Evolutionary conservation across 371 early-diverging fungal species (phyloP).

Genomic region (Mortierella sp.): DNA sequence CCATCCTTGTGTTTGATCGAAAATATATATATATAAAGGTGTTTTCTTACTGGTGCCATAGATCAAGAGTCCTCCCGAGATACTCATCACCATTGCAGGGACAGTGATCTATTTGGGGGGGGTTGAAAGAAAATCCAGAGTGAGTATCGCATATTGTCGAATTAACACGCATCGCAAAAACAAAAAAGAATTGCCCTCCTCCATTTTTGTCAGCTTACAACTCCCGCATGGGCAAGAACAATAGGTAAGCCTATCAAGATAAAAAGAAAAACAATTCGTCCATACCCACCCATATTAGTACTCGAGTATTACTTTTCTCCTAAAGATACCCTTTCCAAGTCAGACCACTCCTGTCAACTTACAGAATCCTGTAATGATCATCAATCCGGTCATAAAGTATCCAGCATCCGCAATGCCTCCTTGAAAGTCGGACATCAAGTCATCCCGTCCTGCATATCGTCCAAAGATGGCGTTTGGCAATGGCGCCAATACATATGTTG

Average conservation of each 20-base stretch:
- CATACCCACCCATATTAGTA: neutral
- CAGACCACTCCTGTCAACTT: constrained; percentile 37
- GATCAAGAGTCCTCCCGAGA: constrained; percentile 86
- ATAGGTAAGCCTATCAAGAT: constrained; percentile 59
- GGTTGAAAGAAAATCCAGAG: no score
- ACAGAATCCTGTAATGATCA: constrained; percentile 92
- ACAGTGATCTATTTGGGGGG: constrained; percentile 74
- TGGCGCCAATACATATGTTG: constrained; percentile 89
- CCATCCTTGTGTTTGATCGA: no score
- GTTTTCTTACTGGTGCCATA: constrained; percentile 78
- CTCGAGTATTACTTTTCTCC: neutral
- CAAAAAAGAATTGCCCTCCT: no score
- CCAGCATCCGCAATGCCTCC: constrained; percentile 87
- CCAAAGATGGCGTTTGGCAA: constrained; percentile 89
- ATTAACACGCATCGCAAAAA: no score
- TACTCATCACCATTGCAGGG: constrained; percentile 89
- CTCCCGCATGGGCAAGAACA: constrained; percentile 78
- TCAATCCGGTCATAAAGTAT: constrained; percentile 91
- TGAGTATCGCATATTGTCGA: no score
- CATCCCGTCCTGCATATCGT: constrained; percentile 77
- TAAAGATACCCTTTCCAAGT: neutral
- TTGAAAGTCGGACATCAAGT: constrained; percentile 80
- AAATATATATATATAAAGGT: no score
- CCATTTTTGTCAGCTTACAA: constrained; percentile 54
- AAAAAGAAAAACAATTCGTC: constrained; percentile 39